These are phyloP conservation scores for Ophiostoma sp. DNA, from an alignment of 2,329 filamentous ascomycete species.

Conservation along the genomic window DNA sequence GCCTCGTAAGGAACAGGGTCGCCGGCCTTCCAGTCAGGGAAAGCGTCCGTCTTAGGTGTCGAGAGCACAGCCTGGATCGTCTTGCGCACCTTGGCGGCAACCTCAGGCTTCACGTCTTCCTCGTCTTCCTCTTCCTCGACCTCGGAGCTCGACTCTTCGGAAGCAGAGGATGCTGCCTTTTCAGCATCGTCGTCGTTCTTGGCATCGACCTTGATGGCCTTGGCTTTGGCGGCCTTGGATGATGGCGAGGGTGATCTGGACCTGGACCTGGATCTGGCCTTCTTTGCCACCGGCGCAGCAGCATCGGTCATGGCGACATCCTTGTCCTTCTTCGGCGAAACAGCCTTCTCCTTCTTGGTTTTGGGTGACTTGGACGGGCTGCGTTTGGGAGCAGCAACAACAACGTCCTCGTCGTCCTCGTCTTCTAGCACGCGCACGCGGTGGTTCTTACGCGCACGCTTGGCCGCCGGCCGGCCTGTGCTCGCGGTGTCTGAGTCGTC, in stretches of 20 bases:
- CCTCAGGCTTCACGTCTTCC: slow-evolving; percentile 61
- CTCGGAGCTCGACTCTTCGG: slow-evolving; percentile 37
- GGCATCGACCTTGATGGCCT: slow-evolving; percentile 43
- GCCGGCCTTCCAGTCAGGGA: slow-evolving; percentile 90
- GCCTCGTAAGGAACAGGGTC: slow-evolving; percentile 91
- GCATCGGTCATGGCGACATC: neutral
- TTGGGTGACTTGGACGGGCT: neutral
- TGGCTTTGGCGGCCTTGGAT: neutral
- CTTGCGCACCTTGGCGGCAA: slow-evolving; percentile 74
- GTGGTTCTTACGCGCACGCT: slow-evolving; percentile 53
- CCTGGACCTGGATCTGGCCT: slow-evolving; percentile 41
- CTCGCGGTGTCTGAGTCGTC: slow-evolving; percentile 48
- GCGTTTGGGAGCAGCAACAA: neutral
- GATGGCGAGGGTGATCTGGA: neutral
- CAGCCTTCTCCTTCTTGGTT: neutral
- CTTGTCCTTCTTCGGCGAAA: neutral
- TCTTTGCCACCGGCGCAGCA: slow-evolving; percentile 33
- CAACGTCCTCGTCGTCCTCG: slow-evolving; percentile 46
- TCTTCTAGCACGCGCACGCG: slow-evolving; percentile 52
- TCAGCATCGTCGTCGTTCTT: slow-evolving; percentile 53
- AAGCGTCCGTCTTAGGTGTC: slow-evolving; percentile 76
- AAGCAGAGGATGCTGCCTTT: slow-evolving; percentile 39
- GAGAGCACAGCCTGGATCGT: slow-evolving; percentile 81
- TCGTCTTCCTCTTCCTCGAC: slow-evolving; percentile 45
- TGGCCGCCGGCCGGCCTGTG: slow-evolving; percentile 57